Base-by-base conservation (phyloP, 1,284 basidiomycete species). In the Puccinia hordei region DNA sequence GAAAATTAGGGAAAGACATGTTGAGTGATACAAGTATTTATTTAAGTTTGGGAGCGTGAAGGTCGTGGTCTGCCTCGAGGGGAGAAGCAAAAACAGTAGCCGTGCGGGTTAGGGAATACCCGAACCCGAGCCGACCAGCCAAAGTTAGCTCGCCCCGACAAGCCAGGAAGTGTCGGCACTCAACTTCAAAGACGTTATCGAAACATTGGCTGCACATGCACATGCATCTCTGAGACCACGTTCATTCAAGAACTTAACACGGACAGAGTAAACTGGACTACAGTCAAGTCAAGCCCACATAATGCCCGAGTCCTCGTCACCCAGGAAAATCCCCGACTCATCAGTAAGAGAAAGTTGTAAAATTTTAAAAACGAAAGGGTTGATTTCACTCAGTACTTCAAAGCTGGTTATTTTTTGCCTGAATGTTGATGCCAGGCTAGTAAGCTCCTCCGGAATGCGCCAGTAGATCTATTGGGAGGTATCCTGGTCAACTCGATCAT, bases 1-100 rank as follows among this genome's bases (percentile, higher is more conserved):
- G 66, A 30, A 69, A 69, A 44, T 46, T 51, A 44, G 66, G 66
- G 46, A 69, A 69, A 27, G 66, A 69, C 66, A 69, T 69, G 35
- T 17, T 35, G 41, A 17, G 1, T n/a, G 55, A 27, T n/a, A 6
- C n/a, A n/a, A n/a, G n/a, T 57, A 27, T 44, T 44, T 44, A 44
- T 44, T 6, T 44, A 44, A n/a, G n/a, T n/a, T n/a, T n/a, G n/a
- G n/a, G n/a, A n/a, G n/a, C n/a, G n/a, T n/a, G n/a, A n/a, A n/a
- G n/a, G n/a, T n/a, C n/a, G n/a, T 44, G 41, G 41, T 13, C 8
- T 13, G 41, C 41, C 6, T 44, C 8, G 41, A 44, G 13, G 41
- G 41, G 8, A 44, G 6, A 13, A 44, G 41, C 41, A 44, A 49
- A 2, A 49, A 19, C 17, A 15, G 27, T 1, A 13, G 57, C 10